Conservation (phyloP, 2,329 filamentous ascomycete genomes). For the Trichoderma atroviride region DNA sequence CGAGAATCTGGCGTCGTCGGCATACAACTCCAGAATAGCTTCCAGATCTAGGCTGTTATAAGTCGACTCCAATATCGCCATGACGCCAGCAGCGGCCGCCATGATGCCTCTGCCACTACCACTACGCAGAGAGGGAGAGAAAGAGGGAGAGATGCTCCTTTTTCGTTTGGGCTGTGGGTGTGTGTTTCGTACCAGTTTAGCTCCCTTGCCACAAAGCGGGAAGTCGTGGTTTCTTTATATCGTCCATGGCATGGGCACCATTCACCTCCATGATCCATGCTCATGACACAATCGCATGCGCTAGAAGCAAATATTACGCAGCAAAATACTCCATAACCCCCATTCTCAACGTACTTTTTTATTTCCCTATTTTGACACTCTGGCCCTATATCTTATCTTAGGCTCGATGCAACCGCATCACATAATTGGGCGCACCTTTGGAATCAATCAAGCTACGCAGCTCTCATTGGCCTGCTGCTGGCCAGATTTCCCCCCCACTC, state of each 20-base stretch:
- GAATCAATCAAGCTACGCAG: neutral
- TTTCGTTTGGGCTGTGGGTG: neutral
- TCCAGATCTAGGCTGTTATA: constrained; percentile 23
- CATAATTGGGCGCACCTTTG: constrained; percentile 5
- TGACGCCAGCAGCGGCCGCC: constrained; percentile 12
- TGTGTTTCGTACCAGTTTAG: neutral
- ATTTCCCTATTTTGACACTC: neutral
- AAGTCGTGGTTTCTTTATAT: constrained; percentile 8
- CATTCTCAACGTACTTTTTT: neutral
- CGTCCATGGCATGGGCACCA: neutral
- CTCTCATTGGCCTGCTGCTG: neutral
- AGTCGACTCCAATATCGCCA: constrained; percentile 20
- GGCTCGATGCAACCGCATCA: neutral
- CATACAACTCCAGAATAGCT: constrained; percentile 12
- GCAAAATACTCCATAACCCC: neutral
- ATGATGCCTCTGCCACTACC: constrained; percentile 2
- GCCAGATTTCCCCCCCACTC: neutral
- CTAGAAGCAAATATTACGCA: neutral
- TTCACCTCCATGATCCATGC: neutral
- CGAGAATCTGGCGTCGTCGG: constrained; percentile 19
- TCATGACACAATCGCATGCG: neutral
- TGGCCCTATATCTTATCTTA: neutral
- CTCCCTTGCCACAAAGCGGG: constrained; percentile 12
- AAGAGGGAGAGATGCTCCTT: neutral
- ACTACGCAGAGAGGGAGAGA: neutral